Evolutionary conservation across 2,329 filamentous ascomycete genomes (phyloP).

Genomic region (Aspergillus sp.): DNA sequence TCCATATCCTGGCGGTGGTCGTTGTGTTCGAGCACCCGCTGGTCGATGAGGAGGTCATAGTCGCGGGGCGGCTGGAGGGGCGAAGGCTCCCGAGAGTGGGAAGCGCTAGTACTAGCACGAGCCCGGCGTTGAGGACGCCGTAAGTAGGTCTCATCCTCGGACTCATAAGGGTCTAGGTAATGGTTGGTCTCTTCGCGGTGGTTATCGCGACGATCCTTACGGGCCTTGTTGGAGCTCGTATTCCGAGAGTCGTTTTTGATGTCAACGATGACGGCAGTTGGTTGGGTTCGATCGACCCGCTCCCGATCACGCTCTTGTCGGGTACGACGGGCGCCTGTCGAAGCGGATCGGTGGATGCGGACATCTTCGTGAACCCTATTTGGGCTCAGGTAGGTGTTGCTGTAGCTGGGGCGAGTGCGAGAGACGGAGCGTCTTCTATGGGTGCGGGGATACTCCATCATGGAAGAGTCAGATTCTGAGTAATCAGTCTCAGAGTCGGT

Average conservation of each 20-base stretch:
- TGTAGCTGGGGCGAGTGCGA: slow-evolving; percentile 28
- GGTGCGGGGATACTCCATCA: slow-evolving; percentile 26
- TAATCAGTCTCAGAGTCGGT: slow-evolving; percentile 32
- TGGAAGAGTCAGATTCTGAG: slow-evolving; percentile 37
- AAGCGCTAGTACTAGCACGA: slow-evolving; percentile 23
- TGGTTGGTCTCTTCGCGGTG: slow-evolving; percentile 15
- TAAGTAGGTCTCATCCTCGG: slow-evolving; percentile 26
- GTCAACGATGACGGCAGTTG: slow-evolving; percentile 34
- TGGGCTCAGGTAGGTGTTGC: slow-evolving; percentile 26
- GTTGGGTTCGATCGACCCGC: slow-evolving; percentile 12
- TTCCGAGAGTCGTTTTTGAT: slow-evolving; percentile 33
- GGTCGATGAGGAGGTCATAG: slow-evolving; percentile 34
- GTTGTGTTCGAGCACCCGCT: slow-evolving; percentile 34
- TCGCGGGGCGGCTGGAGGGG: slow-evolving; percentile 28
- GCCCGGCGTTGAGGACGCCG: slow-evolving; percentile 16
- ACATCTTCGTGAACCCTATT: slow-evolving; percentile 18
- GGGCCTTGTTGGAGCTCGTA: slow-evolving; percentile 27
- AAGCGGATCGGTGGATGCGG: slow-evolving; percentile 34
- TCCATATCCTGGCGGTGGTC: slow-evolving; percentile 36
- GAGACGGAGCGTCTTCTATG: slow-evolving; percentile 34
- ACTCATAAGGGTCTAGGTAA: slow-evolving; percentile 23
- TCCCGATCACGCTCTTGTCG: slow-evolving; percentile 8
- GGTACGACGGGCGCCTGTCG: slow-evolving; percentile 33
- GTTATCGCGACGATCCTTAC: slow-evolving; percentile 22
- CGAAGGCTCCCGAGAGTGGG: slow-evolving; percentile 28